phyloP scores from a whole-genome alignment of 2,329 filamentous ascomycete genomes.

The Fusarium dimerum region DNA sequence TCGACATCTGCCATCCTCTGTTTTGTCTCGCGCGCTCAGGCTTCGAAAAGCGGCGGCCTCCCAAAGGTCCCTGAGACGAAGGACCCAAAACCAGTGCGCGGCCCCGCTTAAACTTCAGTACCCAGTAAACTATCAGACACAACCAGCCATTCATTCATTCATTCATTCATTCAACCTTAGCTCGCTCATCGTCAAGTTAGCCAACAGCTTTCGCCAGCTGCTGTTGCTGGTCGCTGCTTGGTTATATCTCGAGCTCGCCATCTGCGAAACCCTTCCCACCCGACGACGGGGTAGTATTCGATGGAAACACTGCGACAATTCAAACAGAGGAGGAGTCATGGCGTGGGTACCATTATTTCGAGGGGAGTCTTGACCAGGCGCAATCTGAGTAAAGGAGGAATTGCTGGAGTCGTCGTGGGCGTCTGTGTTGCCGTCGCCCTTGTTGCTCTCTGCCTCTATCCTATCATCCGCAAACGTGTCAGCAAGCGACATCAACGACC shows the following conservation, averaged over 20 bases:
- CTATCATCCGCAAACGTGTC: constrained; percentile 37
- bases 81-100: constrained; percentile 13
- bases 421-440: constrained; percentile 35
- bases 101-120: constrained; percentile 21
- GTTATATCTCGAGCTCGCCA: constrained; percentile 4
- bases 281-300: constrained; percentile 12
- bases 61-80: constrained; percentile 6
- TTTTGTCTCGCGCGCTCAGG: constrained; percentile 13
- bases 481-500: constrained; percentile 30
- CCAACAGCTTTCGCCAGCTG: constrained; percentile 22
- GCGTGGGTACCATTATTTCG: constrained; percentile 19
- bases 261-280: constrained; percentile 12
- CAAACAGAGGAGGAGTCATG: constrained; percentile 26
- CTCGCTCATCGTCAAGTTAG: constrained; percentile 12
- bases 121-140: constrained; percentile 14
- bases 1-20: constrained; percentile 14
- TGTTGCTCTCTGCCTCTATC: constrained; percentile 41
- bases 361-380: constrained; percentile 28
- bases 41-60: constrained; percentile 26
- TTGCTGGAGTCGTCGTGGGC: constrained; percentile 42
- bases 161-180: no score
- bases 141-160: constrained; percentile 3
- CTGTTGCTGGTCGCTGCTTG: constrained; percentile 11
- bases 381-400: constrained; percentile 35
- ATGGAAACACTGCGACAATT: constrained; percentile 23